phyloP scores from a whole-genome alignment of 2,329 filamentous ascomycete species.

The Talaromyces sp. region DNA sequence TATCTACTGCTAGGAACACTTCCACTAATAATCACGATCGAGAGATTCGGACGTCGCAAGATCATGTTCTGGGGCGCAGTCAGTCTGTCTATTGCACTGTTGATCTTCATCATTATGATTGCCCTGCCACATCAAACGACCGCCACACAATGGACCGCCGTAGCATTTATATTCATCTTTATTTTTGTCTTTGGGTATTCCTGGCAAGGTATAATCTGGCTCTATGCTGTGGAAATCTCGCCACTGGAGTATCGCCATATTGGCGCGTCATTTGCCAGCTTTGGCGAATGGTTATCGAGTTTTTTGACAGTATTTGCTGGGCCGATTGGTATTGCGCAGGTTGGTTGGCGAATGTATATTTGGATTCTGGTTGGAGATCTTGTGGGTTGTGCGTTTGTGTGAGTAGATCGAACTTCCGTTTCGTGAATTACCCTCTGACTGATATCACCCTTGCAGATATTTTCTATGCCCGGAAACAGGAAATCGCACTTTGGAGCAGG shows the following conservation, averaged over 20 bases:
- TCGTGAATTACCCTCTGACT: not conserved
- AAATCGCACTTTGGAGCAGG: not conserved
- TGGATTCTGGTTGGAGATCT: slow-evolving; percentile 26
- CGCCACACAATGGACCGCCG: not conserved
- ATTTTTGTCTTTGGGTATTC: not conserved
- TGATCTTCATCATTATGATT: not conserved
- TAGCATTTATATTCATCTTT: not conserved
- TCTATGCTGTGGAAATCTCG: slow-evolving; percentile 21
- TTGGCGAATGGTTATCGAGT: slow-evolving; percentile 32
- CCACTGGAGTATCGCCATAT: slow-evolving; percentile 31
- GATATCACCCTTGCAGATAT: not conserved
- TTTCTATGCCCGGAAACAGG: not conserved
- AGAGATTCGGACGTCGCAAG: not conserved
- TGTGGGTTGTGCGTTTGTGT: not conserved
- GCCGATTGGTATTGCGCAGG: slow-evolving; percentile 25
- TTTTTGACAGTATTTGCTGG: slow-evolving; percentile 32
- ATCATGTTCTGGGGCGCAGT: not conserved
- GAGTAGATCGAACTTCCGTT: not conserved
- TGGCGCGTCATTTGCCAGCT: slow-evolving; percentile 28
- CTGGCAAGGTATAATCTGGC: not conserved
- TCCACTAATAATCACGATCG: not conserved
- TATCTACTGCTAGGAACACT: not conserved
- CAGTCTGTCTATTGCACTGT: not conserved
- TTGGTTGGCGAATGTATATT: slow-evolving; percentile 34
- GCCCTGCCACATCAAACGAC: not conserved